Conservation (phyloP, 495 filamentous ascomycete genomes). For the Daldinia vernicosa region DNA sequence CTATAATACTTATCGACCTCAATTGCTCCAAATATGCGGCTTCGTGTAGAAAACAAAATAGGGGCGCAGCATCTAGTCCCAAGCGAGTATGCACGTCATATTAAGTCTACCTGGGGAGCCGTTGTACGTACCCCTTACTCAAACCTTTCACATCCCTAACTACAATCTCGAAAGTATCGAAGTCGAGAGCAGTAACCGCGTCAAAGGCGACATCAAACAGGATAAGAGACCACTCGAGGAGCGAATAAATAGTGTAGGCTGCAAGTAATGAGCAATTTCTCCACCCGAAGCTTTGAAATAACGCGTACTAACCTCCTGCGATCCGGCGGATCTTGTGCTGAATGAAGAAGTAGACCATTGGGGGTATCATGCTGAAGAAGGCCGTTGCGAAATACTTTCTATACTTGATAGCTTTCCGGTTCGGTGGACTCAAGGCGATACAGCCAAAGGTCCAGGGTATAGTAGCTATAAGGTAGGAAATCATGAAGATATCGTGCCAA, state of each 20-base stretch:
- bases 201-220: constrained; percentile 97
- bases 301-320: constrained; percentile 77
- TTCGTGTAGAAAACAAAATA: not conserved
- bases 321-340: constrained; percentile 98
- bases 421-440: constrained; percentile 86
- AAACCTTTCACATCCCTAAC: constrained; percentile 88
- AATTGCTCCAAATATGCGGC: not conserved
- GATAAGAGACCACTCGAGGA: constrained; percentile 97
- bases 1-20: not conserved
- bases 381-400: constrained; percentile 82
- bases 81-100: constrained; percentile 41
- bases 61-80: constrained; percentile 30
- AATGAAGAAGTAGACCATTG: constrained; percentile 96
- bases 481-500: constrained; percentile 99
- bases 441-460: constrained; percentile 96
- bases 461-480: constrained; percentile 93
- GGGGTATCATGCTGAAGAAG: constrained; percentile 92
- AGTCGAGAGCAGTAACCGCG: constrained; percentile 95
- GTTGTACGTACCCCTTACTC: constrained; percentile 98
- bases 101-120: constrained; percentile 82
- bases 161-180: constrained; percentile 86
- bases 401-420: constrained; percentile 84
- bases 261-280: constrained; percentile 34
- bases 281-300: not conserved
- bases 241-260: constrained; percentile 99